These are phyloP conservation scores for Avena atlantica DNA, from an alignment of 176 grass and related monocot species.

Conservation along the genomic window DNA sequence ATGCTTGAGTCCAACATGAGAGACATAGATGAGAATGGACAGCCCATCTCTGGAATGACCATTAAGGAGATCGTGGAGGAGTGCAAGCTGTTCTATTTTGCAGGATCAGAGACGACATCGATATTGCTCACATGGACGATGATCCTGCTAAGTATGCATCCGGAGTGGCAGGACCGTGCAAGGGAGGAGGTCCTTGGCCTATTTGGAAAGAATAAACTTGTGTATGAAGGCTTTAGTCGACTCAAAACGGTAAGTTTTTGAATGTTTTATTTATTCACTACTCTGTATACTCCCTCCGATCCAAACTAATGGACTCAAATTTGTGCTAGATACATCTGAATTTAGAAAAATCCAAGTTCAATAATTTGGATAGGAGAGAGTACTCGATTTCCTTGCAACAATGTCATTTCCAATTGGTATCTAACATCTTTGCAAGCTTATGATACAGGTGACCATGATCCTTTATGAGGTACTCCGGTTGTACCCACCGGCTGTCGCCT, in stretches of 20 bases:
- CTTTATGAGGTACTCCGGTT: neutral
- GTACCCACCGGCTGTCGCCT: conserved; percentile 11
- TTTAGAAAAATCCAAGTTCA: too few relatives aligned
- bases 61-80: neutral
- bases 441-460: neutral
- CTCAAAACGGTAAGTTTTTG: neutral
- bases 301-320: too few relatives aligned
- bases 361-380: too few relatives aligned
- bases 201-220: neutral
- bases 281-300: neutral
- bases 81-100: conserved; percentile 2
- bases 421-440: neutral
- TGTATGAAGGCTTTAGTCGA: neutral
- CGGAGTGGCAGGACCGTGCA: neutral
- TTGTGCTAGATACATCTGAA: too few relatives aligned
- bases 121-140: conserved; percentile 5
- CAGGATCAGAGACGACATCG: neutral
- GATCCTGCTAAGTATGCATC: neutral
- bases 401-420: neutral
- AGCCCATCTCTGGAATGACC: neutral
- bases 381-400: neutral
- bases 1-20: conserved; percentile 8
- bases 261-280: neutral
- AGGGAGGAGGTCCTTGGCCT: neutral
- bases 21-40: neutral